Base-by-base conservation (phyloP, 805 yeast genomes). In the Trichomonascus vanleenenianus region DNA sequence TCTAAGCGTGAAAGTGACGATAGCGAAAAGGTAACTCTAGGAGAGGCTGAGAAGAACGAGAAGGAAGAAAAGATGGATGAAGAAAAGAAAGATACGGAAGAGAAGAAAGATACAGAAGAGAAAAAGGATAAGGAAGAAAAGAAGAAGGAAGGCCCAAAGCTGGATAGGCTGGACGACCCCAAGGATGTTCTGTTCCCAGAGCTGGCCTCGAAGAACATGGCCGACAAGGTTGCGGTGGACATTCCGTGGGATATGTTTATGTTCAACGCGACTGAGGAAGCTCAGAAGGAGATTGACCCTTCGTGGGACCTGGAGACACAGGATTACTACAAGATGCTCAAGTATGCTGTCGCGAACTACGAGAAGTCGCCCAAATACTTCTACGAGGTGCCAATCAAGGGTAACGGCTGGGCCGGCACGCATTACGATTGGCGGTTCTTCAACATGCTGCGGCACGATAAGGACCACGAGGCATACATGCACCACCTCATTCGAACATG, bases 361-460 rank as follows among this genome's bases (percentile, higher is more conserved):
- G 27, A 16, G 15, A 33, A 27, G 16, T 47, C 53, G 7, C 40
- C 40, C 22, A 60, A 60, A 49, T 48, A 49, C 39, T 52, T 52
- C 41, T 33, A 44, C 15, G 59, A 58, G 31, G 49, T 50, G 12
- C 19, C 39, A 2, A 40, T 59, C 9, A 16, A 19, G 15, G 14
- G 14, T 10, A 39, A 49, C 25, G 58, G 56, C 40, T 49, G 51
- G 12, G 31, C 22, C 3, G 49, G 42, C n/a, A 43, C 47, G 30
- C 71, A 66, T 50, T 80, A 79, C 54, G 87, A 81, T 59, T 79
- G 85, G 83, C 69, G 85, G 48, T 81, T 79, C 53, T 81, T 79
- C 69, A 72, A 70, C 51, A 59, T 64, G 41, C 62, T 69, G 33
- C 60, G 71, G n/a, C 54, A 55, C 30, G 62, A 61, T 33, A 54